Percentiles rank a stretch among this genome's conserved stretches.
Evolutionary conservation across 116 monocot species (phyloP).

Genomic region (Zostera marina): DNA sequence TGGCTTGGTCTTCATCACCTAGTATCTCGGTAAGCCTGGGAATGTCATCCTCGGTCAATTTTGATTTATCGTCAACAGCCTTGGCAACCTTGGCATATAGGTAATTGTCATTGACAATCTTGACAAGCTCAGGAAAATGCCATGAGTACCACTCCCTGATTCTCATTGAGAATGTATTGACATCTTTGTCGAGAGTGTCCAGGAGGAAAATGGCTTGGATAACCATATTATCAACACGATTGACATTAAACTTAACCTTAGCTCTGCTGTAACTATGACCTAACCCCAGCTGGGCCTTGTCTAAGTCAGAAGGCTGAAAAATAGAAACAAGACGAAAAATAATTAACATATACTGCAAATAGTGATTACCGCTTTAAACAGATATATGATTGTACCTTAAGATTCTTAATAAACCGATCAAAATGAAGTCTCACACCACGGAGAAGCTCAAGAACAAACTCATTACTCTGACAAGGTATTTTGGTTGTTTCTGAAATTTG

Average conservation of each 20-base stretch:
- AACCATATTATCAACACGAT: conserved; percentile 94
- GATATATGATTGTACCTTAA: conserved; percentile 33
- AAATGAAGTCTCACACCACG: conserved; percentile 78
- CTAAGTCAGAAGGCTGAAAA: conserved; percentile 58
- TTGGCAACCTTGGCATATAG: conserved; percentile 70
- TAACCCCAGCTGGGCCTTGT: conserved; percentile 73
- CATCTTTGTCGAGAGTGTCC: conserved; percentile 84
- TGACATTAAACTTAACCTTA: conserved; percentile 97
- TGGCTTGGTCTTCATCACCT: conserved; percentile 91
- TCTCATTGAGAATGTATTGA: conserved; percentile 93
- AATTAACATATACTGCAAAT: neutral
- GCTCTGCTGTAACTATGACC: conserved; percentile 96
- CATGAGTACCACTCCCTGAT: conserved; percentile 94
- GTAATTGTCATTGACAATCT: conserved; percentile 85
- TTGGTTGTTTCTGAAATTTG: conserved; percentile 67
- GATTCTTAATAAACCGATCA: conserved; percentile 56
- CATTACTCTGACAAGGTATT: conserved; percentile 73
- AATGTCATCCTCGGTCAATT: conserved; percentile 55
- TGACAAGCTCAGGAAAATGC: conserved; percentile 91
- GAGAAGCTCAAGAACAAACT: conserved; percentile 67
- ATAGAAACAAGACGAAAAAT: neutral
- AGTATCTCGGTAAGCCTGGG: conserved; percentile 56
- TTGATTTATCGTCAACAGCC: conserved; percentile 63
- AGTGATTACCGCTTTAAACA: neutral
- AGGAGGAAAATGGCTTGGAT: conserved; percentile 91